Conservation (phyloP, 2,329 filamentous ascomycete species). For the Botrytis byssoidea region DNA sequence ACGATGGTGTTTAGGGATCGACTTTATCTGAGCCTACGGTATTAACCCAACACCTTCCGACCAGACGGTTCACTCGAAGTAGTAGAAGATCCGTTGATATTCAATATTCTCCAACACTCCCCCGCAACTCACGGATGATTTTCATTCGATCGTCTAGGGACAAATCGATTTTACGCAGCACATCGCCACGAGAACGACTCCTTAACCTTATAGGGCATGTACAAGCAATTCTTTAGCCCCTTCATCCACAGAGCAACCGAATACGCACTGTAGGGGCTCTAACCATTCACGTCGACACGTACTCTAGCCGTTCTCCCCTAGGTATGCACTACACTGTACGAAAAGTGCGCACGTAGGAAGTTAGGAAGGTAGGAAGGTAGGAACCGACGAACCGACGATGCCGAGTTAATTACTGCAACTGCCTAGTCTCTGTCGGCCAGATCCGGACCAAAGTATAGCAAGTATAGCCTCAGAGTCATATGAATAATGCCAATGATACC, state of each 20-base stretch:
- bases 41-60: neutral
- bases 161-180: neutral
- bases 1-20: neutral
- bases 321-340: neutral
- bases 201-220: neutral
- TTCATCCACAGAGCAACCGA: neutral
- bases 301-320: neutral
- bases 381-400: neutral
- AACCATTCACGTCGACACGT: neutral
- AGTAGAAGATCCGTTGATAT: constrained; percentile 11
- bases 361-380: too few species aligned
- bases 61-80: neutral
- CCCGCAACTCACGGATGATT: constrained; percentile 3
- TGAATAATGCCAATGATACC: neutral
- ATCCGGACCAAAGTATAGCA: neutral
- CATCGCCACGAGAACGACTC: neutral
- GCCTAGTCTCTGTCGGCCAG: neutral
- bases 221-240: neutral
- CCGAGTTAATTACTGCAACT: neutral
- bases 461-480: neutral
- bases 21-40: neutral
- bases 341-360: neutral
- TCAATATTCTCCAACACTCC: constrained; percentile 3
- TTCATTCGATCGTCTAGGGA: neutral
- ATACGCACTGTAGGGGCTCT: neutral